phyloP scores from a whole-genome alignment of 2,329 filamentous ascomycete species.

The Paraconiothyrium sp. region DNA sequence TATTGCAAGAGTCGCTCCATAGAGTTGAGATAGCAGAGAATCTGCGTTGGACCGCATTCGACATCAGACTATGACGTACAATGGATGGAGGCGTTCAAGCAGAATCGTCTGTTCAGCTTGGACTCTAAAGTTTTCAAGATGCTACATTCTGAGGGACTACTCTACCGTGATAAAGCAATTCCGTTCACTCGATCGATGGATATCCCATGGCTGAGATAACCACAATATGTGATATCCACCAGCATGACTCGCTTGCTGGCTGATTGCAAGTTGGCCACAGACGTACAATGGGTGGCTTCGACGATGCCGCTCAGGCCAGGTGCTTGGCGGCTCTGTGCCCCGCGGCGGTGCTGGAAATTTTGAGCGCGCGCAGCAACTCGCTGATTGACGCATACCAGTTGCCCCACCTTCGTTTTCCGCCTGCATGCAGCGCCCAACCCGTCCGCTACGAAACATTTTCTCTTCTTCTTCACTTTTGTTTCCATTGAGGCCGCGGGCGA shows the following conservation, averaged over 20 bases:
- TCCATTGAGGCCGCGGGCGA: conserved; percentile 47
- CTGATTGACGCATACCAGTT: conserved; percentile 18
- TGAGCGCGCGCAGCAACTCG: conserved; percentile 5
- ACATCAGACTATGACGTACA: too few relatives aligned
- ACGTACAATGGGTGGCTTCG: neutral
- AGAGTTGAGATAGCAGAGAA: neutral
- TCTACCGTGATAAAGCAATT: too few relatives aligned
- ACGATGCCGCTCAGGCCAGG: conserved; percentile 5
- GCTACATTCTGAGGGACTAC: too few relatives aligned
- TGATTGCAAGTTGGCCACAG: neutral
- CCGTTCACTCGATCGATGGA: too few relatives aligned
- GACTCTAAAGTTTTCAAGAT: too few relatives aligned
- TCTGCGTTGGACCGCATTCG: neutral
- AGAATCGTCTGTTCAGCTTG: neutral
- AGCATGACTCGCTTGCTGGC: too few relatives aligned
- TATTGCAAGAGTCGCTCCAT: neutral
- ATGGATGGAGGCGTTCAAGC: neutral
- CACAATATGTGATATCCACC: neutral
- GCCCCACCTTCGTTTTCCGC: conserved; percentile 19
- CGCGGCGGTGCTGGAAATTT: conserved; percentile 17
- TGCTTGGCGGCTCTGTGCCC: conserved; percentile 16
- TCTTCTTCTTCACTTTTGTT: conserved; percentile 35
- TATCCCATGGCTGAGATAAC: too few relatives aligned
- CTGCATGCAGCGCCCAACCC: conserved; percentile 18
- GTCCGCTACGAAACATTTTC: conserved; percentile 25